Percentiles rank a stretch among this genome's conserved stretches.
phyloP scores from a whole-genome alignment of 2,329 filamentous ascomycete genomes.

The Ceratocystis alfenasii region DNA sequence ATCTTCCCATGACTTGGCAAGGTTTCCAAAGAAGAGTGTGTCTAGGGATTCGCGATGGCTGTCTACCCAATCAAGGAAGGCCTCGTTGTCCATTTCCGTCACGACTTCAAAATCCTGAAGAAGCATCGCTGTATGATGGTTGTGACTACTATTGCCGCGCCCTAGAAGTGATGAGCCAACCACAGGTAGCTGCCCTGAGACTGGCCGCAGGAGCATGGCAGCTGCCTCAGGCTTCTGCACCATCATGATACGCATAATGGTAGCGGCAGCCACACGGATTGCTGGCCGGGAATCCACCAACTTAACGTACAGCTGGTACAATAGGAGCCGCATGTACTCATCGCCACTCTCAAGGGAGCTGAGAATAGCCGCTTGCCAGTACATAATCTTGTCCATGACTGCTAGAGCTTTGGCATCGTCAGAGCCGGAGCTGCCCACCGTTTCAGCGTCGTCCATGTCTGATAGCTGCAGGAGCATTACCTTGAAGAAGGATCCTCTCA shows the following conservation, averaged over 20 bases:
- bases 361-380: constrained; percentile 90
- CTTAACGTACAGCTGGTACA: constrained; percentile 86
- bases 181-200: constrained; percentile 32
- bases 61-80: constrained; percentile 82
- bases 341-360: constrained; percentile 64
- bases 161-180: neutral
- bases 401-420: constrained; percentile 43
- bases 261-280: constrained; percentile 64
- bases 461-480: constrained; percentile 72
- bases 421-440: constrained; percentile 7
- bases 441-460: constrained; percentile 53
- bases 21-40: constrained; percentile 64
- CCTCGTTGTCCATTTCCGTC: constrained; percentile 76
- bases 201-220: constrained; percentile 58
- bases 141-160: constrained; percentile 11
- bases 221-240: constrained; percentile 87
- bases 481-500: constrained; percentile 66
- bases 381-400: constrained; percentile 75
- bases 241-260: constrained; percentile 80
- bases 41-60: constrained; percentile 68
- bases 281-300: constrained; percentile 57
- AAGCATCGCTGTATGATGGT: constrained; percentile 10
- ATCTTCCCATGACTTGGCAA: constrained; percentile 76
- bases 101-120: constrained; percentile 65
- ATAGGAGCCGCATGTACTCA: constrained; percentile 74